Evolutionary conservation across 305 asterid genomes (phyloP), one percentile per base, ranked within the genome.

Genomic region (Fraxinus sp.): DNA sequence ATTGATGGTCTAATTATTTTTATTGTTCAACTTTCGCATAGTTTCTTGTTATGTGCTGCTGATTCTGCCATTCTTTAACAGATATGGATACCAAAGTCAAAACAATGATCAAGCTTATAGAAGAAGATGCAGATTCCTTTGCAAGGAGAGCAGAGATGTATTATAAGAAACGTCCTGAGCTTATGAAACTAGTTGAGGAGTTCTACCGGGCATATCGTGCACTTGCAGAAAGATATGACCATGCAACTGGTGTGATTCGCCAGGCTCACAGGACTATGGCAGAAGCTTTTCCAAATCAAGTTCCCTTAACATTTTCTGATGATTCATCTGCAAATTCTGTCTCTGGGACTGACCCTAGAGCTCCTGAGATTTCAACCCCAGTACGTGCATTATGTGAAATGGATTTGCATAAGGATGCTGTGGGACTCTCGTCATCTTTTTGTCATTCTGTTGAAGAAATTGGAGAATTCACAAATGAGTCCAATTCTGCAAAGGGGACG

Each of bases 101-200:
- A 85, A 81, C 90, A 44, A 97, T 97, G 99, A 97, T 97, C 89
- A 95, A 97, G 89, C 95, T 97, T 86, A 90, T 97, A 28, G 98
- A 97, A 86, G 97, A 90, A 88, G 99, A 97, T 85, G 99, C 95
- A 1, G 99, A 97, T 88, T 93, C 98, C 83, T 97, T 97, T 81
- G 98, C 98, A 24, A 92, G 94, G 88, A 94, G 98, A 87, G 99
- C 99, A 9, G 99, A 97, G 79, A 95, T 97, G 99, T 97, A 97
- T 86, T 97, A 93, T 79, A 97, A 95, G 92, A 95, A 97, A 87
- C 97, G 98, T 20, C 99, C 99, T 0, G 99, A 97, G 91, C 96
- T 95, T 13, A 97, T 97, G 99, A 97, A 90, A 88, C 77, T 95
- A 86, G 97, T 97, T 7, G 98, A 95, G 87, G 98, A 97, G 79